These are phyloP conservation scores for Erythrophleum ivorense DNA, from an alignment of 331 rosid genomes.

Conservation along the genomic window DNA sequence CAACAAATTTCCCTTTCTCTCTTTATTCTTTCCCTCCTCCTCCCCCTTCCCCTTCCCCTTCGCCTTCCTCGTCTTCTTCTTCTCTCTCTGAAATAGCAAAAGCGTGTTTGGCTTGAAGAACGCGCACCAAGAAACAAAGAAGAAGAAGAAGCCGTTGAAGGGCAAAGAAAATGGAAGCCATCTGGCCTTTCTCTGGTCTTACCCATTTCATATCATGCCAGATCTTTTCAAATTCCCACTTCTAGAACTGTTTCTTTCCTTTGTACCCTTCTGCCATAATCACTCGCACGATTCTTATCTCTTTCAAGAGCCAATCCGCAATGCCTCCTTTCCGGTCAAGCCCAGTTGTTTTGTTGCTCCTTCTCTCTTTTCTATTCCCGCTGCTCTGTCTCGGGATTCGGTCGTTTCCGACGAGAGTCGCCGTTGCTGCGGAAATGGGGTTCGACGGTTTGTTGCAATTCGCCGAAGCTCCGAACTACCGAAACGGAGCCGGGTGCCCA, in stretches of 20 bases:
- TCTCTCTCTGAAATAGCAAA: background rate
- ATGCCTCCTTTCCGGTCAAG: constrained; percentile 29
- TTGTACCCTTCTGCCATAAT: background rate
- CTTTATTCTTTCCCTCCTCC: background rate
- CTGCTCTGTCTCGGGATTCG: constrained; percentile 53
- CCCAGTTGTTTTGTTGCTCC: constrained; percentile 38
- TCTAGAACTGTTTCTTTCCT: background rate
- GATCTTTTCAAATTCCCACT: background rate
- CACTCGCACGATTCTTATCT: background rate
- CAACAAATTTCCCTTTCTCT: background rate
- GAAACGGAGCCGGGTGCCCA: constrained; percentile 62
- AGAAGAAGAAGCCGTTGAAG: background rate
- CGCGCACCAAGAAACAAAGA: background rate
- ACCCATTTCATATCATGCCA: background rate
- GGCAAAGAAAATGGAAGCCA: background rate
- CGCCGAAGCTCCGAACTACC: constrained; percentile 70
- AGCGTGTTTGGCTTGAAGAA: background rate
- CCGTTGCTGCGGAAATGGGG: background rate
- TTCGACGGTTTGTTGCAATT: constrained; percentile 31
- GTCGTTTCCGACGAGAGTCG: constrained; percentile 35
- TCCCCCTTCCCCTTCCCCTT: background rate
- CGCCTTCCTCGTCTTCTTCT: background rate
- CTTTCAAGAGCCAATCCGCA: constrained; percentile 12
- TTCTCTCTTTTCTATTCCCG: constrained; percentile 27
- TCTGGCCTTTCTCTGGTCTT: background rate